Conservation (phyloP, 2,329 filamentous ascomycete species). For the Fusarium hainanense region DNA sequence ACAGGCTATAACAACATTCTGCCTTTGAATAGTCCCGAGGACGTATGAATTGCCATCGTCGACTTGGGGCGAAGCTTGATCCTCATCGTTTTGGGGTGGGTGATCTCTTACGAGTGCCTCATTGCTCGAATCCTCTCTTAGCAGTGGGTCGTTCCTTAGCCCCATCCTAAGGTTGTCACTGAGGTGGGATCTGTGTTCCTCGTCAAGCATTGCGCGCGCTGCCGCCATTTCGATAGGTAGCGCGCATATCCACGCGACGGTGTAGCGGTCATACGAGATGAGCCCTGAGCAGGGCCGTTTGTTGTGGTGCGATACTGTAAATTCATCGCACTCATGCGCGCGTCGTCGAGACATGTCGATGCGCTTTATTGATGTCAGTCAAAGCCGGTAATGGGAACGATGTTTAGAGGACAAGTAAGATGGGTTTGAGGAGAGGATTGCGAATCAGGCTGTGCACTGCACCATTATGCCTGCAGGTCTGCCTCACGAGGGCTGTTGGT, state of each 20-base stretch:
- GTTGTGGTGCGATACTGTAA: accelerated
- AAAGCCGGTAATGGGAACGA: no score
- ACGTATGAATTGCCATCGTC: slow-evolving; percentile 36
- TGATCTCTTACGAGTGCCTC: no score
- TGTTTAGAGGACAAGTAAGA: no score
- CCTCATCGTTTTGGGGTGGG: no score
- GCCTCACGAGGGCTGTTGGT: neutral
- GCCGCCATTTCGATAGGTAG: slow-evolving; percentile 45
- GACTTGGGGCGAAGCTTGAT: no score
- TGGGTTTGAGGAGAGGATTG: no score
- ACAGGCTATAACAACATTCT: slow-evolving; percentile 45
- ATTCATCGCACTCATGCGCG: accelerated
- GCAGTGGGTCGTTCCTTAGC: no score
- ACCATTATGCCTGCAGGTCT: neutral
- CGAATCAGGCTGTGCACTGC: neutral
- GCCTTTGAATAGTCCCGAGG: slow-evolving; percentile 33
- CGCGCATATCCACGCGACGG: slow-evolving; percentile 50
- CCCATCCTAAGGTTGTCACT: slow-evolving; percentile 21
- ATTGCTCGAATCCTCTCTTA: no score
- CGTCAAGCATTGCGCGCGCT: slow-evolving; percentile 45
- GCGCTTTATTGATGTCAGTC: no score
- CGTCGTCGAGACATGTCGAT: accelerated
- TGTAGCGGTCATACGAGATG: neutral
- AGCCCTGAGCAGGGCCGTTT: neutral
- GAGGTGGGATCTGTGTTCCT: neutral